Percentiles rank a stretch among this genome's conserved stretches.
phyloP scores from a whole-genome alignment of 192 early-diverging fungal genomes.

The Globomyces pollinis-pini region DNA sequence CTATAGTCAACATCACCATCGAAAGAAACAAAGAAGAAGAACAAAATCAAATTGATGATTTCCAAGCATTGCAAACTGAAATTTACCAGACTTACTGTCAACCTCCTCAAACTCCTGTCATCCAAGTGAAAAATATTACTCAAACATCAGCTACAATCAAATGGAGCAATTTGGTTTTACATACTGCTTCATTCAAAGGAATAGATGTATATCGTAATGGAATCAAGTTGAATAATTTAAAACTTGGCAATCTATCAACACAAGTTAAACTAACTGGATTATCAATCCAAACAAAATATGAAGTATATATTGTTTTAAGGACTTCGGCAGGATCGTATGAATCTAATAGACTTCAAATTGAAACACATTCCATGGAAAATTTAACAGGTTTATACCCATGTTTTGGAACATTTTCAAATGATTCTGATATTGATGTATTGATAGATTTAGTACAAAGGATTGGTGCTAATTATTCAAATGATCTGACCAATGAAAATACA shows the following conservation, averaged over 20 bases:
- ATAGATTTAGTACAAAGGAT: conserved; percentile 70
- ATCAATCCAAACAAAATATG: conserved; percentile 84
- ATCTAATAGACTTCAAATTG: conserved; percentile 66
- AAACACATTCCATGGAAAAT: conserved; percentile 92
- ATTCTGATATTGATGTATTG: conserved; percentile 65
- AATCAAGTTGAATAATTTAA: conserved; percentile 64
- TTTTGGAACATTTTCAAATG: conserved; percentile 82
- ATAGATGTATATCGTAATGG: conserved; percentile 90
- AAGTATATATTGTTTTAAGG: conserved; percentile 80
- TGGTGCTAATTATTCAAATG: conserved; percentile 80
- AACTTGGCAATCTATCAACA: conserved; percentile 30
- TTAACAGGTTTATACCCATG: conserved; percentile 93
- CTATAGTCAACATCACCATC: conserved; percentile 93
- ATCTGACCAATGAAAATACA: conserved; percentile 79
- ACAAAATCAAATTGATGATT: conserved; percentile 67
- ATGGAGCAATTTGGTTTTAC: conserved; percentile 85
- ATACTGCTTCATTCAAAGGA: conserved; percentile 71
- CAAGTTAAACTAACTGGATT: conserved; percentile 79
- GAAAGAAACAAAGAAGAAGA: conserved; percentile 85
- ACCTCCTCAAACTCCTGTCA: conserved; percentile 68
- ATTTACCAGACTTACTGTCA: conserved; percentile 73
- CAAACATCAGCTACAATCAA: conserved; percentile 80
- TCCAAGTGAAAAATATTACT: conserved; percentile 61
- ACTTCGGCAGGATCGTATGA: conserved; percentile 83
- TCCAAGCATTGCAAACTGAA: conserved; percentile 74